These are phyloP conservation scores for Deinandra increscens DNA, from an alignment of 129 eudicot species.

Conservation along the genomic window DNA sequence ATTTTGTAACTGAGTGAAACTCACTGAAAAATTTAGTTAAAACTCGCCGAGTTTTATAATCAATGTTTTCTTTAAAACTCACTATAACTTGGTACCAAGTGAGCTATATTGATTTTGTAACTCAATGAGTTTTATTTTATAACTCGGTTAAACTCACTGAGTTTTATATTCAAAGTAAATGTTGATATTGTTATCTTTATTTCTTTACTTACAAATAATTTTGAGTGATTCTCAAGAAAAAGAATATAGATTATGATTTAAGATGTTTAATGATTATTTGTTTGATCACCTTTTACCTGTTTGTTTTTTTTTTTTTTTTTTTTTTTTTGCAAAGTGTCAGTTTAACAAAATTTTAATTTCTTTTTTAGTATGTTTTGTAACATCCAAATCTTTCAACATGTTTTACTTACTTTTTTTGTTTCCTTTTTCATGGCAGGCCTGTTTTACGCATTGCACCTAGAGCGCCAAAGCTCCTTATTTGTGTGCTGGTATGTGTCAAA, in stretches of 20 bases:
- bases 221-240: background rate
- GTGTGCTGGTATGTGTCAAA: conserved; percentile 14
- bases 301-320: too few species aligned
- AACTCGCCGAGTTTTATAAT: too few species aligned
- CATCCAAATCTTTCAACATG: conserved; percentile 9
- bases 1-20: too few species aligned
- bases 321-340: background rate
- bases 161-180: too few species aligned
- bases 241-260: background rate
- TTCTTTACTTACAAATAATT: background rate
- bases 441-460: conserved; percentile 14
- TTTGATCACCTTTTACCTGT: background rate
- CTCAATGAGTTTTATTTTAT: too few species aligned
- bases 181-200: background rate
- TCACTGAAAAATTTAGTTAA: too few species aligned
- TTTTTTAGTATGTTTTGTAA: background rate
- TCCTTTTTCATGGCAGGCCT: conserved; percentile 17
- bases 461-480: background rate
- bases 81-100: too few species aligned
- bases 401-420: background rate
- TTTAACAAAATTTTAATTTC: background rate
- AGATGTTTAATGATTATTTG: background rate
- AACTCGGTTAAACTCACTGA: too few species aligned
- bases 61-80: too few species aligned
- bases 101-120: too few species aligned